Evolutionary conservation across 805 yeast genomes (phyloP).

Genomic region (Lipomyces spencermartinsiae): DNA sequence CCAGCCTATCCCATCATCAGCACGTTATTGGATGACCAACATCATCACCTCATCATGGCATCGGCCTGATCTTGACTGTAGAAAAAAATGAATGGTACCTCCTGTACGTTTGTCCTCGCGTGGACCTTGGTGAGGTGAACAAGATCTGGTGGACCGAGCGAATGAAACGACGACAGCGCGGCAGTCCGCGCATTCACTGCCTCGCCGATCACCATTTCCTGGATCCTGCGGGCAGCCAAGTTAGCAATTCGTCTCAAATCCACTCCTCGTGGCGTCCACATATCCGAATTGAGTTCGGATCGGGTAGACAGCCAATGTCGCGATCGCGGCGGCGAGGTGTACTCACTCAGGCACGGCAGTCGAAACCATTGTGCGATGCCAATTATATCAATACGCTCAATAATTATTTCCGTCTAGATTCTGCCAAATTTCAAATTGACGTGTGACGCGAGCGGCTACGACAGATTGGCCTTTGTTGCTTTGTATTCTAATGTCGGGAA

Average conservation of each 20-base stretch:
- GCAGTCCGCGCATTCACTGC: constrained; percentile 59
- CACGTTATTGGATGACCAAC: neutral
- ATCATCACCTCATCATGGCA: neutral
- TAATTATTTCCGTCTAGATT: neutral
- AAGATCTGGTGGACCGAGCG: constrained; percentile 79
- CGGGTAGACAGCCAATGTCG: too few species aligned
- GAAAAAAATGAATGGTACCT: constrained; percentile 53
- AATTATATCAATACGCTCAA: neutral
- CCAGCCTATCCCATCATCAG: constrained; percentile 45
- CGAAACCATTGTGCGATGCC: constrained; percentile 10
- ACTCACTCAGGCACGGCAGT: constrained; percentile 21
- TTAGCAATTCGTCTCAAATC: neutral
- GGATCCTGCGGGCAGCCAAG: constrained; percentile 44
- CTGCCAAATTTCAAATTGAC: neutral
- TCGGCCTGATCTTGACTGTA: constrained; percentile 55
- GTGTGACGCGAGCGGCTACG: neutral
- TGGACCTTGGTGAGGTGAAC: constrained; percentile 56
- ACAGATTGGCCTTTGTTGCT: too few species aligned
- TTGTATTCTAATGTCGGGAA: too few species aligned
- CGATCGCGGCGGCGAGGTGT: neutral
- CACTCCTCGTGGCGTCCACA: neutral
- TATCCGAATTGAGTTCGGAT: neutral
- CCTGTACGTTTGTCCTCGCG: constrained; percentile 54
- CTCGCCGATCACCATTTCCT: constrained; percentile 59
- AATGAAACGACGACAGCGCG: constrained; percentile 52